Percentiles rank a stretch among this genome's conserved stretches.
These are phyloP conservation scores for Chrysanthemum lavandulifolium DNA, from an alignment of 129 eudicot genomes.

Conservation along the genomic window DNA sequence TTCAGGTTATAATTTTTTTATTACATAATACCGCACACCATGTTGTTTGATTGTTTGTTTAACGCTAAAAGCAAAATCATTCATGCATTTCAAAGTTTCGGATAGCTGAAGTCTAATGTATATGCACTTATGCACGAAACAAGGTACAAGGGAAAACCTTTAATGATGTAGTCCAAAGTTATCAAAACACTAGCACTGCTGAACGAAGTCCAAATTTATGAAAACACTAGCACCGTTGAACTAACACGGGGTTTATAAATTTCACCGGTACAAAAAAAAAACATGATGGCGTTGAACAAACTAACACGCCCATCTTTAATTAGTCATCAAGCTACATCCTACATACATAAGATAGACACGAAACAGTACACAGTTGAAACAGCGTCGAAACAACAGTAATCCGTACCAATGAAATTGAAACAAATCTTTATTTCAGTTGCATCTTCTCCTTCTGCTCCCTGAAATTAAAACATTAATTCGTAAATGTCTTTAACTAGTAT, in stretches of 20 bases:
- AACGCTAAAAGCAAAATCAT: too few species aligned
- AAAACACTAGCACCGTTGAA: not conserved
- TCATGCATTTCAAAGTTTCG: too few species aligned
- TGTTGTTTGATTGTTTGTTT: too few species aligned
- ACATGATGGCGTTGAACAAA: constrained; percentile 1
- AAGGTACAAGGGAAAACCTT: too few species aligned
- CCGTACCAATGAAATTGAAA: too few species aligned
- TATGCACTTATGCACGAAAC: too few species aligned
- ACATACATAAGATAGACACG: constrained; percentile 23
- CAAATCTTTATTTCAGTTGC: constrained; percentile 8
- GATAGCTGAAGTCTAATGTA: too few species aligned
- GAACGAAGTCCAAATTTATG: not conserved
- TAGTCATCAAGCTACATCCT: constrained; percentile 5
- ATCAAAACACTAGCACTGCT: too few species aligned
- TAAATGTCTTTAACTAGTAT: not conserved
- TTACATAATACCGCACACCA: too few species aligned
- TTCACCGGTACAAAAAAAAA: not conserved
- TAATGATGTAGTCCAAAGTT: too few species aligned
- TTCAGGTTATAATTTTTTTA: too few species aligned
- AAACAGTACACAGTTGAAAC: constrained; percentile 22
- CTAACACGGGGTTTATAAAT: not conserved
- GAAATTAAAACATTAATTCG: not conserved
- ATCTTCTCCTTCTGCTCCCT: constrained; percentile 36
- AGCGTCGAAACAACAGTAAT: not conserved
- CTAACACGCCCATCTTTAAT: constrained; percentile 5